Evolutionary conservation across 2,329 filamentous ascomycete species (phyloP), one percentile per base, ranked within the genome.

Genomic region (Xylariaceae sp.): DNA sequence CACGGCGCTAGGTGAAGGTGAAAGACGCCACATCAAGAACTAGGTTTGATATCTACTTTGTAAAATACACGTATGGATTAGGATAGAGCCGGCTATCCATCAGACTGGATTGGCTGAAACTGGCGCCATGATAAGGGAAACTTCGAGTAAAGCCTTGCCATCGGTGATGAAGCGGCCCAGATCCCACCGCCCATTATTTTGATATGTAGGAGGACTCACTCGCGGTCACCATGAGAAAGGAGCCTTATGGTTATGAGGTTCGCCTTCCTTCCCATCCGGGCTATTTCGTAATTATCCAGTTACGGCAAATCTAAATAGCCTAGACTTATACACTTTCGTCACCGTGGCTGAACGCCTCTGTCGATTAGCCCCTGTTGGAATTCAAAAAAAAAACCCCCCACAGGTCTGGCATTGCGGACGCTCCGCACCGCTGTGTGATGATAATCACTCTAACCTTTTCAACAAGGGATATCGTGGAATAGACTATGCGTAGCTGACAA

Each of bases 181-280:
- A 19, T 46, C 35, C 9, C n/a, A 5, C 41, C 7, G 3, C 27
- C 42, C n/a, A 54, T 50, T 8, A 19, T 19, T 19, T 31, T 19
- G 12, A 9, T 27, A 30, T 42, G n/a, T 27, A n/a, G 40, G 45
- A n/a, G 37, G 19, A 47, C 26, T 50, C 40, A 34, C 9, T 11
- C 31, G n/a, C 39, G 19, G 12, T n/a, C n/a, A 11, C 43, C 34
- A 48, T 26, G 6, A 19, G 19, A 4, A 39, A 50, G 34, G 47
- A 58, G 48, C 55, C 52, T 55, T 47, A 53, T 29, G 30, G 29
- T 32, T 37, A 42, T 19, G 19, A 19, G 19, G 19, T 19, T 46
- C 27, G 34, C 51, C 52, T 40, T 43, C 53, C 58, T 55, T 60
- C 55, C 58, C 51, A 55, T 51, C 41, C 49, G 37, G 51, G 55